Percentiles rank a stretch among this genome's conserved stretches.
Conservation (phyloP, 441 rosid genomes). For the Brassica hybrid region DNA sequence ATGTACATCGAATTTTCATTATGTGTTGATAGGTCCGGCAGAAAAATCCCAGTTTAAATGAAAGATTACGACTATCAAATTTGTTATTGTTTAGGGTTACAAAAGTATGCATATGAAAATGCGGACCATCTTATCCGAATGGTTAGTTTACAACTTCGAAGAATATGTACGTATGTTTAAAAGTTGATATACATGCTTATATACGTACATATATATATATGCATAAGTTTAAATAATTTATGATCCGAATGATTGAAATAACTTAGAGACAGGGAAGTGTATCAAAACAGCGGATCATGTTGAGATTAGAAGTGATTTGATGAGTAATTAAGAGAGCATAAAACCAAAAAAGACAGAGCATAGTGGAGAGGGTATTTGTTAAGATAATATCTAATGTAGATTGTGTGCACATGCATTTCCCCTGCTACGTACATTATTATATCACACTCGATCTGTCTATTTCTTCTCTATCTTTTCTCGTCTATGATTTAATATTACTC, state of each 20-base stretch:
- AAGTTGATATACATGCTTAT: neutral
- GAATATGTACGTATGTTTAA: neutral
- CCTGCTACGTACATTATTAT: conserved; percentile 34
- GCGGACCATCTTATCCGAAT: neutral
- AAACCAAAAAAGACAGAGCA: conserved; percentile 54
- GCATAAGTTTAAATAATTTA: neutral
- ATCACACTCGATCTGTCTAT: conserved; percentile 39
- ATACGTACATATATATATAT: neutral
- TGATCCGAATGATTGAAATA: conserved; percentile 21
- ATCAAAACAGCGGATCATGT: conserved; percentile 47
- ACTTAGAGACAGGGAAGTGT: conserved; percentile 34
- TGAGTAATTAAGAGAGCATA: conserved; percentile 45
- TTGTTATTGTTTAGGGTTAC: conserved; percentile 1
- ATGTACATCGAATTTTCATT: conserved; percentile 1
- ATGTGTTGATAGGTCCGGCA: neutral
- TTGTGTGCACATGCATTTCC: conserved; percentile 74
- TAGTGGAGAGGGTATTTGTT: conserved; percentile 9
- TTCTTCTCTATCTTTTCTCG: conserved; percentile 34
- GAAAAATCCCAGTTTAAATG: neutral
- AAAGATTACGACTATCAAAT: neutral
- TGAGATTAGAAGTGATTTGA: conserved; percentile 60
- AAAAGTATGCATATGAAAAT: neutral
- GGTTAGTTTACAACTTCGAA: neutral
- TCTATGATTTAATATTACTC: conserved; percentile 27
- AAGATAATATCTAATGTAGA: conserved; percentile 73